Evolutionary conservation across 2,329 filamentous ascomycete genomes (phyloP).

Genomic region (Cordyceps tenuipes): DNA sequence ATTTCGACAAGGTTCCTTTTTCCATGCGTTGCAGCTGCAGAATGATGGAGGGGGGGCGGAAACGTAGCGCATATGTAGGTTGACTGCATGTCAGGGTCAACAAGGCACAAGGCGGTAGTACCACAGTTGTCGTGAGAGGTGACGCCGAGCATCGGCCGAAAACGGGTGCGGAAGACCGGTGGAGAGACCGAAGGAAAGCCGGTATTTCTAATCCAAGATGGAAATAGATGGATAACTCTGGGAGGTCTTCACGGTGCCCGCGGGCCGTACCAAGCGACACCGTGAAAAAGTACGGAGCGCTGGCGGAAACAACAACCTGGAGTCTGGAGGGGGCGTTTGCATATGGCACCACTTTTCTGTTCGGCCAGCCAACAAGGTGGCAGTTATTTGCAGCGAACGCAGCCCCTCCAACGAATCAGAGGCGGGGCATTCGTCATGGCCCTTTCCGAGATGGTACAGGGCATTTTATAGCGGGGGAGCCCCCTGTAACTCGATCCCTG

Average conservation of each 20-base stretch:
- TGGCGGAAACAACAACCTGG: neutral
- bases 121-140: too few species aligned
- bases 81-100: neutral
- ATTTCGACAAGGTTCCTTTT: neutral
- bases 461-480: neutral
- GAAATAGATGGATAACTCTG: neutral
- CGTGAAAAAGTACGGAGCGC: slow-evolving; percentile 3
- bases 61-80: neutral
- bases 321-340: neutral
- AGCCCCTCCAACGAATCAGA: neutral
- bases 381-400: neutral
- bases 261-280: neutral
- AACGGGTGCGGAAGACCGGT: neutral
- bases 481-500: neutral
- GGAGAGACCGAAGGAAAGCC: neutral
- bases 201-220: neutral
- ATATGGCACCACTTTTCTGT: neutral
- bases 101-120: too few species aligned
- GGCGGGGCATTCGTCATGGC: slow-evolving; percentile 1
- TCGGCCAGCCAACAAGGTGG: slow-evolving; percentile 2
- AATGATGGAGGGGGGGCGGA: neutral
- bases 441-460: neutral
- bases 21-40: neutral
- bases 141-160: neutral
- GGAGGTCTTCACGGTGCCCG: slow-evolving; percentile 4